These are phyloP conservation scores for Trichosporon sp. DNA, from an alignment of 1,284 basidiomycete genomes.

Conservation along the genomic window DNA sequence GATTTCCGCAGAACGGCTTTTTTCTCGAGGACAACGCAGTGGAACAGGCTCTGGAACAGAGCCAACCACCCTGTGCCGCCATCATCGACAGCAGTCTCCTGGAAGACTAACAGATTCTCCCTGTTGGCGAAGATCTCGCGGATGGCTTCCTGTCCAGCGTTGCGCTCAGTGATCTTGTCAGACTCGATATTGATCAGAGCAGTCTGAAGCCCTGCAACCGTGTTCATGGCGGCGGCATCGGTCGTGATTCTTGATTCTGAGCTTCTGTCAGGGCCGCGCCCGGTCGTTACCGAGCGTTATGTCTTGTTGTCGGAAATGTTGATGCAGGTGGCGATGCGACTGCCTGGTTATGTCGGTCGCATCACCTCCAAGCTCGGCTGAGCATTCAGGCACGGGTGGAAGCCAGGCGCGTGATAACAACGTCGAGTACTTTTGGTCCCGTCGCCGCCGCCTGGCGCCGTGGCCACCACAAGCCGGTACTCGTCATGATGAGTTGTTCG, in stretches of 20 bases:
- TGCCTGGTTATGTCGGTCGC: neutral
- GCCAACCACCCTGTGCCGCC: slow-evolving; percentile 60
- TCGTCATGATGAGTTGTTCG: neutral
- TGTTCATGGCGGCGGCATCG: slow-evolving; percentile 12
- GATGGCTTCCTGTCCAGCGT: slow-evolving; percentile 59
- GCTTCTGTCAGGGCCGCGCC: neutral
- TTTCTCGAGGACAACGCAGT: slow-evolving; percentile 61
- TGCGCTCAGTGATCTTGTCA: slow-evolving; percentile 66
- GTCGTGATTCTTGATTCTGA: neutral
- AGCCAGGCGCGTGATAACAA: neutral
- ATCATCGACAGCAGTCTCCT: slow-evolving; percentile 45
- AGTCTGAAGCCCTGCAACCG: slow-evolving; percentile 39
- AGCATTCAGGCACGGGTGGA: neutral
- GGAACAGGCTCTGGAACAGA: slow-evolving; percentile 69
- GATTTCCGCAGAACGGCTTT: slow-evolving; percentile 52
- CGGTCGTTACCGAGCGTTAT: neutral
- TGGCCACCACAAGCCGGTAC: neutral
- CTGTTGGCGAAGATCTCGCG: slow-evolving; percentile 59
- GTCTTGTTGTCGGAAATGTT: neutral
- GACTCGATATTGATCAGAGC: slow-evolving; percentile 58
- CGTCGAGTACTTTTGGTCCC: neutral
- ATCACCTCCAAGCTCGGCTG: neutral
- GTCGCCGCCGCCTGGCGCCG: neutral
- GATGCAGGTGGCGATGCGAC: neutral
- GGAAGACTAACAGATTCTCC: slow-evolving; percentile 51